Conservation (phyloP, 306 rosid genomes). For the Luffa aegyptiaca region DNA sequence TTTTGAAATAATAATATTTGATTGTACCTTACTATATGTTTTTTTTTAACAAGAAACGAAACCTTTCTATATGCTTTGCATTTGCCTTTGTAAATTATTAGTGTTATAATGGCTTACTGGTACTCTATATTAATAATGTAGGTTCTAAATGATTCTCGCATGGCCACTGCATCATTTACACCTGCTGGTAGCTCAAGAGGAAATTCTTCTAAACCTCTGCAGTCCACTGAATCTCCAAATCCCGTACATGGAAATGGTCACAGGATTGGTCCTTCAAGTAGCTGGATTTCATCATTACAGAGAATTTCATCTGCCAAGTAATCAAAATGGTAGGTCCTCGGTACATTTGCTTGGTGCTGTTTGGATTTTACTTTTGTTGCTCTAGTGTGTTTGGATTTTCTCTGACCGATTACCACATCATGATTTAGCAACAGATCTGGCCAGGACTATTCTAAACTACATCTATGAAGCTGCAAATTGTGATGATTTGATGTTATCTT, state of each 20-base stretch:
- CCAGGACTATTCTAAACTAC: conserved; percentile 23
- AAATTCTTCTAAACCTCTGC: conserved; percentile 37
- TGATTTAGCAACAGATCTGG: conserved; percentile 32
- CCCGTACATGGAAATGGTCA: conserved; percentile 40
- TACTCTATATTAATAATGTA: conserved; percentile 18
- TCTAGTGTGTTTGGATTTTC: background rate
- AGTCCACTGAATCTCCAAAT: conserved; percentile 47
- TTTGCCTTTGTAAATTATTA: background rate
- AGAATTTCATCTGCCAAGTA: conserved; percentile 70
- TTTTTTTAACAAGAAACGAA: no score
- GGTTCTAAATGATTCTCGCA: conserved; percentile 46
- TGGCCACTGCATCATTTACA: conserved; percentile 48
- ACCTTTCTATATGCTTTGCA: background rate
- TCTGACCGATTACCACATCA: conserved; percentile 21
- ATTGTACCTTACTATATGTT: background rate
- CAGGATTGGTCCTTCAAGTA: conserved; percentile 71
- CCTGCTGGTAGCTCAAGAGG: conserved; percentile 52
- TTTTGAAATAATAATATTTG: background rate
- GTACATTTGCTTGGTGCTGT: background rate
- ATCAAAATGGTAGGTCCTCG: conserved; percentile 30
- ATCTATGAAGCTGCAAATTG: conserved; percentile 29
- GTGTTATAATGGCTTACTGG: background rate
- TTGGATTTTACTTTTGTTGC: conserved; percentile 6
- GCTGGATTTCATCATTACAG: conserved; percentile 85
- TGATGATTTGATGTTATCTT: conserved; percentile 27